Base-by-base conservation (phyloP, 495 filamentous ascomycete genomes). In the Rusavskia elegans region DNA sequence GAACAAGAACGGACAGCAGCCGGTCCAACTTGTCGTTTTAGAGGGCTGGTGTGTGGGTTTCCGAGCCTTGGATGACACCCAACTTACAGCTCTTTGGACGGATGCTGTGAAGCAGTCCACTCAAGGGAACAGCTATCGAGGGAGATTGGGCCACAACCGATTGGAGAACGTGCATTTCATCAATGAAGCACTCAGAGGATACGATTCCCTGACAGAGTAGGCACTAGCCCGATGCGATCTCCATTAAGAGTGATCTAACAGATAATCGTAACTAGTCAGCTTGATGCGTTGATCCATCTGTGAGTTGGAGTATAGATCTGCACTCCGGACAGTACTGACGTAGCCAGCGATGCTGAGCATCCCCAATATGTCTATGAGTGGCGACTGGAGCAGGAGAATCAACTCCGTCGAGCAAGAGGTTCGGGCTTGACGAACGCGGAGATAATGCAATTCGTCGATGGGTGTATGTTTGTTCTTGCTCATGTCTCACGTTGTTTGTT, bases 11-110 rank as follows among this genome's bases (percentile, higher is more conserved):
- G 72, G 66, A 1, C 66, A 71, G 49, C 53, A 67, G 14, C 69
- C 64, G 37, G 66, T 85, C 25, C 70, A 80, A 52, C 61, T 72
- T 17, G 71, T 96, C 1, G 77, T 97, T 42, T 81, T 97, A 52
- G 90, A 97, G 62, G 90, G 90, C 16, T 97, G 90, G 90, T 74
- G 85, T 66, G 82, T 95, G 32, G 90, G 89, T 1, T 96, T 97
- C 67, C 77, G 83, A 16, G 58, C 81, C 4, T 72, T 89, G 49
- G 60, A 68, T 50, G 70, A 78, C 13, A 49, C 64, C 1, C 69
- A 68, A n/a, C 54, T 90, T 30, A 68, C 73, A 52, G 58, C 55
- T 49, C 75, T 72, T 42, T 88, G 82, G 80, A 65, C 74, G 45
- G 60, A 56, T 21, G 75, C 79, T 3, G 74, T 71, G 39, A 48